A percentile compares a stretch with the other conserved stretches of the same genome.
Evolutionary conservation across 768 basidiomycete genomes (phyloP).

Genomic region (Macrolepiota dolichaula): DNA sequence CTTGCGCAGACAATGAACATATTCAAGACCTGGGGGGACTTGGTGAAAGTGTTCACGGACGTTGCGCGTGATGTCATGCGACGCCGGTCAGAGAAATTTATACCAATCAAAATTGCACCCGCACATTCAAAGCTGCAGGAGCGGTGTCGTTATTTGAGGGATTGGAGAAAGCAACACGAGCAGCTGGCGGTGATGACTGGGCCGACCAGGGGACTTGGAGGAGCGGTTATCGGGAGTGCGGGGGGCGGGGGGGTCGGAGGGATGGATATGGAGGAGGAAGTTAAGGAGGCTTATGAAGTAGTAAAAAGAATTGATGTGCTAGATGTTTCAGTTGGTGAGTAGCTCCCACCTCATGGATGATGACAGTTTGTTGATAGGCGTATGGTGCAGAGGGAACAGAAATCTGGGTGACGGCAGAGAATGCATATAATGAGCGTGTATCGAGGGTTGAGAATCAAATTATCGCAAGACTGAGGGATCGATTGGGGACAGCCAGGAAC

Average conservation of each 20-base stretch:
- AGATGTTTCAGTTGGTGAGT: slow-evolving; percentile 83
- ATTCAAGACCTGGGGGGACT: slow-evolving; percentile 86
- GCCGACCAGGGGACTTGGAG: slow-evolving; percentile 81
- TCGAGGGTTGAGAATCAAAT: slow-evolving; percentile 98
- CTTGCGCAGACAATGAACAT: slow-evolving; percentile 73
- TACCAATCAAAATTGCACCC: slow-evolving; percentile 91
- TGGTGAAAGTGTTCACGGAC: slow-evolving; percentile 89
- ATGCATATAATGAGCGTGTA: slow-evolving; percentile 96
- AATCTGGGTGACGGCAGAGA: slow-evolving; percentile 97
- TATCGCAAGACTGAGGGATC: slow-evolving; percentile 87
- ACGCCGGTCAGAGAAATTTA: slow-evolving; percentile 88
- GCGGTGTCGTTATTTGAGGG: slow-evolving; percentile 77
- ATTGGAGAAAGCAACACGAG: slow-evolving; percentile 96
- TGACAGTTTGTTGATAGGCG: not conserved
- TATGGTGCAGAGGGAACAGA: slow-evolving; percentile 79
- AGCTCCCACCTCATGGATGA: not conserved
- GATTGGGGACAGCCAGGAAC: slow-evolving; percentile 91
- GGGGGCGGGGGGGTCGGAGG: slow-evolving; percentile 88
- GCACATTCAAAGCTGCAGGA: slow-evolving; percentile 93
- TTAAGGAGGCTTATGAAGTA: slow-evolving; percentile 95
- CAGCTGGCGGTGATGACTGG: slow-evolving; percentile 97
- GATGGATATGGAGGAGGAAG: slow-evolving; percentile 98
- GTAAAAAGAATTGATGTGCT: slow-evolving; percentile 95
- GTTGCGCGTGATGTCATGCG: slow-evolving; percentile 91
- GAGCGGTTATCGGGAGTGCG: slow-evolving; percentile 82